phyloP scores from a whole-genome alignment of 331 rosid species.

The Ulmus americana region DNA sequence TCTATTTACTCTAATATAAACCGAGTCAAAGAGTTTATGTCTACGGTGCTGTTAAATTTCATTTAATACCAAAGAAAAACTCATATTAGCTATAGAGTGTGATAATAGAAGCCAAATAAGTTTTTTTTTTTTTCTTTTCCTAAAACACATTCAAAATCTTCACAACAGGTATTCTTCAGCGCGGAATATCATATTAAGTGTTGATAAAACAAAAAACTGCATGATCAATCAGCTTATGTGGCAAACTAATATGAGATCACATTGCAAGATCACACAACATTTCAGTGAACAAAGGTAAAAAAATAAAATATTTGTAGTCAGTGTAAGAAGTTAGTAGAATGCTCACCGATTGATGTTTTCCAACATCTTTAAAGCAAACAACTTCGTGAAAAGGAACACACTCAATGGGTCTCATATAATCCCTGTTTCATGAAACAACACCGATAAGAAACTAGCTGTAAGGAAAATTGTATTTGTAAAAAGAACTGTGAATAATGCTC shows the following conservation, averaged over 20 bases:
- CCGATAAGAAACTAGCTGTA: background rate
- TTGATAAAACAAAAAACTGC: background rate
- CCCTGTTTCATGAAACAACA: conserved; percentile 43
- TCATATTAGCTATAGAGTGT: background rate
- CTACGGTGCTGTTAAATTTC: background rate
- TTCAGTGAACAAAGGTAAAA: background rate
- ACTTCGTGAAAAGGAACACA: conserved; percentile 65
- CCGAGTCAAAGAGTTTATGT: background rate
- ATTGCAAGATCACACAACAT: background rate
- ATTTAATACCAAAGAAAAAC: background rate
- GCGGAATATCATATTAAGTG: background rate
- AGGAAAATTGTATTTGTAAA: background rate
- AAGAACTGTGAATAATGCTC: background rate
- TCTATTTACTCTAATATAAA: background rate
- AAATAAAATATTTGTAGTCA: background rate
- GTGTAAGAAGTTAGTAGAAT: conserved; percentile 14
- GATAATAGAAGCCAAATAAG: background rate
- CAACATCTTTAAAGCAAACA: conserved; percentile 71
- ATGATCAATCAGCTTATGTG: background rate
- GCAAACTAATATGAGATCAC: background rate
- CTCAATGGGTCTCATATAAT: conserved; percentile 62
- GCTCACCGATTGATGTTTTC: conserved; percentile 78
- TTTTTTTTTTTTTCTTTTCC: background rate
- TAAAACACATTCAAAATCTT: background rate
- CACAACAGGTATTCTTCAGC: background rate